These are phyloP conservation scores for Jatropha podagrica DNA, from an alignment of 441 rosid species.

Conservation along the genomic window DNA sequence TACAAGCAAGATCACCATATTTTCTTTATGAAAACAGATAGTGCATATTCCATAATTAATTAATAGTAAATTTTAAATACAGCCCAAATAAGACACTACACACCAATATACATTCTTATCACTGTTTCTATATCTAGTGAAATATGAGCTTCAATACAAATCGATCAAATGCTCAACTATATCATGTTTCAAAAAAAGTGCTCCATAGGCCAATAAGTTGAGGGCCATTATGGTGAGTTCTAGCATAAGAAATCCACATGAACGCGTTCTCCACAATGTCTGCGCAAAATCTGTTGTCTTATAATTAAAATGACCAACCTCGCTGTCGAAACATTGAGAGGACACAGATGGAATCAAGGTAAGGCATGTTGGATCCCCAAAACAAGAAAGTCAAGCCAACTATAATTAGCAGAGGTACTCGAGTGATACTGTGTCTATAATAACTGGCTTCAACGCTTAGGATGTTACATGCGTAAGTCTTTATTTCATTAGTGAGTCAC, in stretches of 20 bases:
- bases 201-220: neutral
- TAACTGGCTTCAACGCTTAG: neutral
- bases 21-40: neutral
- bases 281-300: neutral
- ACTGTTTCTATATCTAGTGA: neutral
- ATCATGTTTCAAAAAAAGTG: neutral
- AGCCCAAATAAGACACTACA: neutral
- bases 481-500: neutral
- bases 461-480: too few species aligned
- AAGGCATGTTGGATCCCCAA: neutral
- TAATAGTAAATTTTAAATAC: neutral
- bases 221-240: neutral
- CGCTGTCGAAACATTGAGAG: neutral
- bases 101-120: neutral
- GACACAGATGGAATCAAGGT: neutral
- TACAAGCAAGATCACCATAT: constrained; percentile 1
- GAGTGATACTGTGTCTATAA: neutral
- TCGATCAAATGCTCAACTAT: neutral
- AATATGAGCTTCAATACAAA: neutral
- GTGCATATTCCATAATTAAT: neutral
- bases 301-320: neutral
- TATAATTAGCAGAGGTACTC: neutral
- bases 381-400: neutral
- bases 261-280: too few species aligned
- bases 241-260: neutral